These are phyloP conservation scores for Tolypocladium capitatum DNA, from an alignment of 2,329 filamentous ascomycete species.

Conservation along the genomic window DNA sequence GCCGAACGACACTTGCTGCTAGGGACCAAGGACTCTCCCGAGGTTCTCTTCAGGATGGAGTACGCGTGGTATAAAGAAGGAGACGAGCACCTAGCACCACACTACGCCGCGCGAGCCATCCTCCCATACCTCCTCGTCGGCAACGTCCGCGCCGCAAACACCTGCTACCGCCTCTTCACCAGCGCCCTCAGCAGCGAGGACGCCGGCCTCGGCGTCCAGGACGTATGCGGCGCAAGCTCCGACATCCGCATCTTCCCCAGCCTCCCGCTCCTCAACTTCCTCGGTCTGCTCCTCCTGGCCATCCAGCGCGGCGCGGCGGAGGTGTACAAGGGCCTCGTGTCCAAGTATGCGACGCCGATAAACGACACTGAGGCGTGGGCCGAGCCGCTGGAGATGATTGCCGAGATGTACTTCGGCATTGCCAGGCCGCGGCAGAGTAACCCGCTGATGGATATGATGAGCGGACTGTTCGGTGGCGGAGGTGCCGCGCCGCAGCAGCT, in stretches of 20 bases:
- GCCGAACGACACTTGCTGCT: constrained; percentile 82
- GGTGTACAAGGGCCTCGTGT: constrained; percentile 67
- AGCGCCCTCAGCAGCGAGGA: constrained; percentile 25
- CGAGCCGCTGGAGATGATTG: constrained; percentile 72
- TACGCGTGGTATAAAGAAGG: constrained; percentile 90
- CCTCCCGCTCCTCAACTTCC: constrained; percentile 88
- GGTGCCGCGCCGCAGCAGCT: constrained; percentile 29
- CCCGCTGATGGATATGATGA: constrained; percentile 96
- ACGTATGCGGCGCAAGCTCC: constrained; percentile 60
- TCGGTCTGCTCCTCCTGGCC: constrained; percentile 70
- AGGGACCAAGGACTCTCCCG: constrained; percentile 78
- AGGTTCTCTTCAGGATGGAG: constrained; percentile 68
- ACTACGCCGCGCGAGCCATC: constrained; percentile 75
- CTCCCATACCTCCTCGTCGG: constrained; percentile 84
- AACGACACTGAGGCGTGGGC: constrained; percentile 68
- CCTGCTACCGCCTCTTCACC: constrained; percentile 56
- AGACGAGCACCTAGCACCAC: constrained; percentile 72
- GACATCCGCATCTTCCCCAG: constrained; percentile 78
- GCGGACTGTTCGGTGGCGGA: constrained; percentile 76
- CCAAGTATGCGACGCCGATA: constrained; percentile 68
- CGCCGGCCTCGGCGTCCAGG: constrained; percentile 55
- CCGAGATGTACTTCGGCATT: constrained; percentile 95
- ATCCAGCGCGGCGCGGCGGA: constrained; percentile 69
- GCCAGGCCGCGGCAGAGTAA: constrained; percentile 80
- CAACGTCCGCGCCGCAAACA: constrained; percentile 81